Conservation (phyloP, 2,329 filamentous ascomycete species). For the Pestalotiopsis fici region DNA sequence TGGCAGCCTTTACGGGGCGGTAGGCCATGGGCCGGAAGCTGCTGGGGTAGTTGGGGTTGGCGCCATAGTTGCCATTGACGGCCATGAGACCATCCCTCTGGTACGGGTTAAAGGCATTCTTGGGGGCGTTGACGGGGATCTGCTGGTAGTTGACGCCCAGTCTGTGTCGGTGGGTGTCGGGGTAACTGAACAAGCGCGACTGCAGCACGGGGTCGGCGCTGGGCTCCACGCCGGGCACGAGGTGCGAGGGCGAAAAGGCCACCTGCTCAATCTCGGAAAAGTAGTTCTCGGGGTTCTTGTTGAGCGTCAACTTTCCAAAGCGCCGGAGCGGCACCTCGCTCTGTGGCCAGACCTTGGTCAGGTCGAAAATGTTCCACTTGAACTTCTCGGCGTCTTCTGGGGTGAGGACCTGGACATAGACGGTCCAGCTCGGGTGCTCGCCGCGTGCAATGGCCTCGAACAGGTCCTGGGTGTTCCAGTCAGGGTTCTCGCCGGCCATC, state of each 20-base stretch:
- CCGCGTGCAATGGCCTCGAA: constrained; percentile 63
- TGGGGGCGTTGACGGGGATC: constrained; percentile 61
- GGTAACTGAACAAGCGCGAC: constrained; percentile 61
- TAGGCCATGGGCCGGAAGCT: constrained; percentile 48
- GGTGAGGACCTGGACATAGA: constrained; percentile 63
- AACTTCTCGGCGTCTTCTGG: constrained; percentile 63
- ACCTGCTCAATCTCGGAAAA: constrained; percentile 71
- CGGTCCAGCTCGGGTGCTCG: constrained; percentile 63
- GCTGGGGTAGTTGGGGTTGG: constrained; percentile 59
- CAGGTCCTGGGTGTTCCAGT: constrained; percentile 64
- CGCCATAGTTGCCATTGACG: constrained; percentile 64
- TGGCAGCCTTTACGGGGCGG: constrained; percentile 38
- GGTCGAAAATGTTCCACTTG: constrained; percentile 66
- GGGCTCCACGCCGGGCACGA: constrained; percentile 65
- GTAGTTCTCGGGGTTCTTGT: constrained; percentile 67
- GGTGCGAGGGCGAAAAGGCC: constrained; percentile 64
- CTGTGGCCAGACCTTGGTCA: constrained; percentile 72
- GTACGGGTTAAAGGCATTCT: constrained; percentile 64
- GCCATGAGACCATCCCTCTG: constrained; percentile 75
- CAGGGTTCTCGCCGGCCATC: constrained; percentile 58
- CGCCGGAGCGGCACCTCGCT: constrained; percentile 60
- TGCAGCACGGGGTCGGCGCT: constrained; percentile 65
- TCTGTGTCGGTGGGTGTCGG: constrained; percentile 64
- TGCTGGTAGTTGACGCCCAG: constrained; percentile 66
- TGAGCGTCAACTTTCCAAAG: constrained; percentile 64